Conservation (phyloP, 1,284 basidiomycete genomes). For the Serendipita sp. region DNA sequence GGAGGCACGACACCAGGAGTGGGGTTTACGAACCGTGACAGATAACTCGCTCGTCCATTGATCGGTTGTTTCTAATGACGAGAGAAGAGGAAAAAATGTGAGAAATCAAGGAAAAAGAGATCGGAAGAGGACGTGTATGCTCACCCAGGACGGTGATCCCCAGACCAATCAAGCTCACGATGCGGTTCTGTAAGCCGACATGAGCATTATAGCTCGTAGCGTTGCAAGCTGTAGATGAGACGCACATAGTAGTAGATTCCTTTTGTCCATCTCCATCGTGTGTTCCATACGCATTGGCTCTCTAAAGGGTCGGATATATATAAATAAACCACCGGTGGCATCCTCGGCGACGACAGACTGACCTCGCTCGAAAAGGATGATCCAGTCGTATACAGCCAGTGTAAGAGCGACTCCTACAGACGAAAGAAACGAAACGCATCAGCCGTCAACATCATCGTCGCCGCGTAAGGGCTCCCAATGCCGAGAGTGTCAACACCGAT, state of each 20-base stretch:
- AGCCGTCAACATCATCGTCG: background rate
- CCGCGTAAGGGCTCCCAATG: background rate
- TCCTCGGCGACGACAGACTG: background rate
- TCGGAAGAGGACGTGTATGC: background rate
- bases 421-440: background rate
- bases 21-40: background rate
- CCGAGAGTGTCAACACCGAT: too few relatives aligned
- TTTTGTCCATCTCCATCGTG: background rate
- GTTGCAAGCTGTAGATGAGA: background rate
- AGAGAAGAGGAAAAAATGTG: background rate
- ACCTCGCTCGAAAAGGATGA: constrained; percentile 1
- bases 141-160: background rate
- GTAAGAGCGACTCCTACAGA: background rate
- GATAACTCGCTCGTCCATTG: background rate
- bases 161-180: background rate
- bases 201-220: background rate
- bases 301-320: background rate
- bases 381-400: background rate
- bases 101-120: background rate
- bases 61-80: background rate
- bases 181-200: background rate
- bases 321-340: background rate
- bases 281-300: background rate
- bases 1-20: background rate
- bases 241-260: background rate